Conservation (phyloP, 495 filamentous ascomycete genomes). For the Rhypophila decipiens region DNA sequence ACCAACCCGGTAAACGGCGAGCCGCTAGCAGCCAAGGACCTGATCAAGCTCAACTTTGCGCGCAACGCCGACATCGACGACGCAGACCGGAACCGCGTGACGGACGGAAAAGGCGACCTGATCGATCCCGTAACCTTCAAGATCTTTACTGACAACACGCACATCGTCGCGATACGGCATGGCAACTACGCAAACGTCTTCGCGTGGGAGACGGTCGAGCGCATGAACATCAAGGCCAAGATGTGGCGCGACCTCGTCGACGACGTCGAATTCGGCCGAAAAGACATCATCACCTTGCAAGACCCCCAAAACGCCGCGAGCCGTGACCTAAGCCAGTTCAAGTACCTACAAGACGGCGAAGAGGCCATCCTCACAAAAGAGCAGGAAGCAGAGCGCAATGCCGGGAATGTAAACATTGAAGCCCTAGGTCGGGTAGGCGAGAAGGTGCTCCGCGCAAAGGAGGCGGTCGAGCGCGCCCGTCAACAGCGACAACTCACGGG, state of each 20-base stretch:
- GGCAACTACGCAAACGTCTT: constrained; percentile 84
- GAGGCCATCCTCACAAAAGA: constrained; percentile 53
- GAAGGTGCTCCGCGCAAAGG: constrained; percentile 88
- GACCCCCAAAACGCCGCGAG: constrained; percentile 88
- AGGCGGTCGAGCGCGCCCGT: constrained; percentile 81
- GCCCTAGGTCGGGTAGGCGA: constrained; percentile 72
- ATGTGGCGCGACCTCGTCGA: constrained; percentile 89
- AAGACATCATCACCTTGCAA: constrained; percentile 93
- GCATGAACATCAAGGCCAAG: constrained; percentile 96
- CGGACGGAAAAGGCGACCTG: constrained; percentile 62
- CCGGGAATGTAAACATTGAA: constrained; percentile 63
- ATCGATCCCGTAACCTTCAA: constrained; percentile 97
- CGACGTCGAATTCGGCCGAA: constrained; percentile 79
- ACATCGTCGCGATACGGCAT: constrained; percentile 83
- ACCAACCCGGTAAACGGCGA: constrained; percentile 85
- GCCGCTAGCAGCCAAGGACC: constrained; percentile 68
- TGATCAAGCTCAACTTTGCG: constrained; percentile 85
- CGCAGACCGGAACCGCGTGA: constrained; percentile 28
- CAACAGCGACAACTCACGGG: constrained; percentile 36
- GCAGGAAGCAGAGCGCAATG: constrained; percentile 46
- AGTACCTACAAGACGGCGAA: constrained; percentile 80
- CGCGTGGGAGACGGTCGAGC: constrained; percentile 88
- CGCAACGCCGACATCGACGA: constrained; percentile 72
- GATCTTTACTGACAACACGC: constrained; percentile 94
- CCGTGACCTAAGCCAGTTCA: constrained; percentile 81